phyloP scores from a whole-genome alignment of 2,329 filamentous ascomycete genomes.

The Colletotrichum paranaense region DNA sequence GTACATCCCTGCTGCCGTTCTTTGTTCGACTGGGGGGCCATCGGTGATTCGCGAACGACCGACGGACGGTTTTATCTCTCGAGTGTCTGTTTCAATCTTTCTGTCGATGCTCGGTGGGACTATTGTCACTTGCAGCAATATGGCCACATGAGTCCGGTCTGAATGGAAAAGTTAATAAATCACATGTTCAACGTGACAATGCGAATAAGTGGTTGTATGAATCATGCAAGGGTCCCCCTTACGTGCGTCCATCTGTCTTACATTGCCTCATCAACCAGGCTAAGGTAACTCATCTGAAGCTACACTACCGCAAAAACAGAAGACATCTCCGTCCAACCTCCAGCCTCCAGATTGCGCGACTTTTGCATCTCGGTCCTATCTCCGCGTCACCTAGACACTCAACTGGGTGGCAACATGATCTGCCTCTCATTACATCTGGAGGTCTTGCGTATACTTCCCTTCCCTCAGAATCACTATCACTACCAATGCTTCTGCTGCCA shows the following conservation, averaged over 20 bases:
- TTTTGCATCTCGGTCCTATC: background rate
- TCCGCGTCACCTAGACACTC: constrained; percentile 7
- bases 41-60: background rate
- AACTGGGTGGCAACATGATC: no score
- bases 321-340: background rate
- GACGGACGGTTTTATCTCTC: no score
- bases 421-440: no score
- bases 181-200: constrained; percentile 24
- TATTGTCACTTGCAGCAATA: background rate
- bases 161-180: background rate
- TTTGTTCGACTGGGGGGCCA: constrained; percentile 9
- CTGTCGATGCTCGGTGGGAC: background rate
- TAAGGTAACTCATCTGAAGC: background rate
- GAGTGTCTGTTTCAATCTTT: background rate
- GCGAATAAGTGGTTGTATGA: background rate
- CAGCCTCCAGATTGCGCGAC: background rate
- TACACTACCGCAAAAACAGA: background rate
- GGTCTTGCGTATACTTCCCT: no score
- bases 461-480: no score
- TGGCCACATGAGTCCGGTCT: background rate
- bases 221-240: background rate
- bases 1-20: background rate
- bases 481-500: no score
- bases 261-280: constrained; percentile 18
- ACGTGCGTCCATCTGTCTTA: background rate